Conservation (phyloP, 192 early-diverging fungal genomes). For the Phlyctochytrium arcticum region DNA sequence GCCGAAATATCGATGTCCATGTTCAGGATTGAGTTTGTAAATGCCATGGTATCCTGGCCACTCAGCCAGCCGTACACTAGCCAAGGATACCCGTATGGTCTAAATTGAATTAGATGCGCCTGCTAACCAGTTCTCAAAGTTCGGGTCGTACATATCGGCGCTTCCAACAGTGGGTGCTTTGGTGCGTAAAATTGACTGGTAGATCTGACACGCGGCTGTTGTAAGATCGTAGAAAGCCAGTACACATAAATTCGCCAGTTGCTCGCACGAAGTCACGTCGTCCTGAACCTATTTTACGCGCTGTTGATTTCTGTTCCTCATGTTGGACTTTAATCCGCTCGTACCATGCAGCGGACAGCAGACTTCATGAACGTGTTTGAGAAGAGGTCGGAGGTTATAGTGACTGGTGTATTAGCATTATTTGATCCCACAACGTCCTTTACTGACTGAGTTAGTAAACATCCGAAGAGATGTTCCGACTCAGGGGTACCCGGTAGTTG, state of each 20-base stretch:
- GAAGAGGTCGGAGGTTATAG: constrained; percentile 22
- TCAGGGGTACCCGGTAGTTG: constrained; percentile 4
- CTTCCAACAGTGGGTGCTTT: not conserved
- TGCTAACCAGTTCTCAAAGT: too few species aligned
- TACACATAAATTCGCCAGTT: constrained; percentile 47
- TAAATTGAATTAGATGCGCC: too few species aligned
- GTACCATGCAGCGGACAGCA: constrained; percentile 20
- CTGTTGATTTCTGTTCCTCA: too few species aligned
- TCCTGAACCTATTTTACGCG: too few species aligned
- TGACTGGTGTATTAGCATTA: constrained; percentile 9
- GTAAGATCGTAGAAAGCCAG: constrained; percentile 38
- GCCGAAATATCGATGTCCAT: not conserved
- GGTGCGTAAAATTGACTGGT: constrained; percentile 13
- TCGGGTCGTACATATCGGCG: not conserved
- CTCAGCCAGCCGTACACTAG: not conserved
- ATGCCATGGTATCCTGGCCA: not conserved
- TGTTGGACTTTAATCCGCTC: too few species aligned
- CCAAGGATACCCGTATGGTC: not conserved
- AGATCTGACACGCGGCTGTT: constrained; percentile 33
- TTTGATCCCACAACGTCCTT: constrained; percentile 10
- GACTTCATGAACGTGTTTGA: constrained; percentile 3
- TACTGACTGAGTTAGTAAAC: too few species aligned
- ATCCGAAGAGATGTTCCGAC: not conserved
- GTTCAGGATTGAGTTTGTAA: not conserved
- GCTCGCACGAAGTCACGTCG: constrained; percentile 30